Percentiles rank a stretch among this genome's conserved stretches.
Evolutionary conservation across 345 rosid species (phyloP).

Genomic region (Arabis hirsuta): DNA sequence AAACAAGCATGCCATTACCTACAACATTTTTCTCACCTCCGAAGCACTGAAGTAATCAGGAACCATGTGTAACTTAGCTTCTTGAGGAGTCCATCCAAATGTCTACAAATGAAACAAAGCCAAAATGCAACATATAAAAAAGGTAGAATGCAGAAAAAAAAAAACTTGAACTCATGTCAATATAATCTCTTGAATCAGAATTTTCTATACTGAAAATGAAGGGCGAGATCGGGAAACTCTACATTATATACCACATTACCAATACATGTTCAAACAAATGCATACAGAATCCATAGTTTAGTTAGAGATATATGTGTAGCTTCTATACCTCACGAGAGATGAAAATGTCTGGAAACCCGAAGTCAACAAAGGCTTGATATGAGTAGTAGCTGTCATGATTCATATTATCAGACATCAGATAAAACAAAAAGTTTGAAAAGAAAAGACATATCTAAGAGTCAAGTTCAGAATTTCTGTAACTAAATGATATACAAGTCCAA

Average conservation of each 20-base stretch:
- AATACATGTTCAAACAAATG: not conserved
- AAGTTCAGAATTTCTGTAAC: constrained; percentile 4
- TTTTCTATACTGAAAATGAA: not conserved
- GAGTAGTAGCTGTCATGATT: constrained; percentile 78
- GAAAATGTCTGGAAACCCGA: constrained; percentile 83
- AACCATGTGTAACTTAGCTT: constrained; percentile 95
- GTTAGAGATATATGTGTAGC: constrained; percentile 2
- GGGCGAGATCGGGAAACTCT: not conserved
- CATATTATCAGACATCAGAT: constrained; percentile 24
- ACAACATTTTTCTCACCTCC: constrained; percentile 63
- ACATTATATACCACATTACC: constrained; percentile 3
- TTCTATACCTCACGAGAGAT: constrained; percentile 91
- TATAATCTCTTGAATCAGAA: not conserved
- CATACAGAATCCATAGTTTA: constrained; percentile 23
- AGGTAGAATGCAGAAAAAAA: not conserved
- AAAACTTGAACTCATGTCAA: constrained; percentile 1
- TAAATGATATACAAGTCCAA: constrained; percentile 2
- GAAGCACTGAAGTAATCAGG: constrained; percentile 80
- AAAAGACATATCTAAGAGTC: not conserved
- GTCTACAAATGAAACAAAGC: constrained; percentile 54
- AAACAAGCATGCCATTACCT: constrained; percentile 16
- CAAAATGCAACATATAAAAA: not conserved
- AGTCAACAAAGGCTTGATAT: constrained; percentile 76
- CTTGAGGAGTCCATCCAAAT: constrained; percentile 93
- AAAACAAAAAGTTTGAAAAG: not conserved